These are phyloP conservation scores for Beverwykella pulmonaria DNA, from an alignment of 495 filamentous ascomycete genomes.

Conservation along the genomic window DNA sequence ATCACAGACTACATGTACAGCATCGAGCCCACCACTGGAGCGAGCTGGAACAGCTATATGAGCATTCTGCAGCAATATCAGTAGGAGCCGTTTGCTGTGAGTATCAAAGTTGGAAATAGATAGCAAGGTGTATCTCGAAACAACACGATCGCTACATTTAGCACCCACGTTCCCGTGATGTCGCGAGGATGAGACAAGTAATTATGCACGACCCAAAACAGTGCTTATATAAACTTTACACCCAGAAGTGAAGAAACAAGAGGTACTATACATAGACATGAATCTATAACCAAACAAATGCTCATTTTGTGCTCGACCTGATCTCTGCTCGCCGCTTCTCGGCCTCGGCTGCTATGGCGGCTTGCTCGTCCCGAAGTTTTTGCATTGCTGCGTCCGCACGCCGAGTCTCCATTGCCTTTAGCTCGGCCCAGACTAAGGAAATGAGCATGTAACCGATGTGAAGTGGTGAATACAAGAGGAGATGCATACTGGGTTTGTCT, in stretches of 20 bases:
- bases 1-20: conserved; percentile 57
- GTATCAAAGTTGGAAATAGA: not conserved
- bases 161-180: not conserved
- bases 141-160: not conserved
- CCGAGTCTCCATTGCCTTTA: conserved; percentile 58
- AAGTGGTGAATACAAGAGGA: not conserved
- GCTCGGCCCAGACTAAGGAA: conserved; percentile 68
- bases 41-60: conserved; percentile 48
- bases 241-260: not conserved
- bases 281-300: not conserved
- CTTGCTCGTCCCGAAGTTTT: conserved; percentile 21
- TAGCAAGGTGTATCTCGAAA: not conserved
- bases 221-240: conserved; percentile 2
- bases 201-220: not conserved
- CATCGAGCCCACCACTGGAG: conserved; percentile 59
- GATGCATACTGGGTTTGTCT: conserved; percentile 71
- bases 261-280: conserved; percentile 12
- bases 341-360: conserved; percentile 53
- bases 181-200: not conserved
- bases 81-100: not conserved
- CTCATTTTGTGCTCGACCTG: conserved; percentile 41
- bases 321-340: conserved; percentile 67
- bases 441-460: conserved; percentile 29
- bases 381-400: conserved; percentile 38
- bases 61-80: conserved; percentile 11